Evolutionary conservation across 2,329 filamentous ascomycete species (phyloP).

Genomic region (Xylaria sp.): DNA sequence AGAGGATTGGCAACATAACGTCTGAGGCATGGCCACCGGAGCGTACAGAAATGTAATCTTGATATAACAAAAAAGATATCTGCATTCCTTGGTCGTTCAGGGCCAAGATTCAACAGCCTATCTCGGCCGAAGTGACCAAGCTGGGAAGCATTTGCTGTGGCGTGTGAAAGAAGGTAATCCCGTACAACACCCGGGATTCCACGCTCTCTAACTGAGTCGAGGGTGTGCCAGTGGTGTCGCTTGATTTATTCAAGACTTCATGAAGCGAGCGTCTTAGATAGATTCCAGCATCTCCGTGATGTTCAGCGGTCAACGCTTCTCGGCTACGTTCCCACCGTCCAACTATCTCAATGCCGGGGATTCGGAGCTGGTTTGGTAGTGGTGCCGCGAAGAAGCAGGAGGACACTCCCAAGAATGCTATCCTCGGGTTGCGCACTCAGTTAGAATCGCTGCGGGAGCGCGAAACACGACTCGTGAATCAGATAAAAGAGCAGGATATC

Average conservation of each 20-base stretch:
- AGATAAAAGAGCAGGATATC: constrained; percentile 92
- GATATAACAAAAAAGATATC: too few species aligned
- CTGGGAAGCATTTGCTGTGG: neutral
- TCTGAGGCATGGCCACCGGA: neutral
- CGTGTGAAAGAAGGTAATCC: neutral
- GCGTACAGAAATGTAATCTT: too few species aligned
- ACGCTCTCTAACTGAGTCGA: neutral
- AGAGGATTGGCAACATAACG: neutral
- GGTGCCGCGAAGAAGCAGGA: constrained; percentile 80
- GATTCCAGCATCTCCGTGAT: neutral
- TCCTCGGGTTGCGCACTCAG: constrained; percentile 85
- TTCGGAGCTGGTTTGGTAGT: constrained; percentile 94
- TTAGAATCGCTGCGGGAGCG: constrained; percentile 98
- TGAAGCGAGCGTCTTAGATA: neutral
- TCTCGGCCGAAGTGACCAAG: neutral
- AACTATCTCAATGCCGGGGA: constrained; percentile 64
- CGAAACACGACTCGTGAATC: constrained; percentile 87
- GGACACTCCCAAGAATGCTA: constrained; percentile 96
- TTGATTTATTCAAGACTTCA: neutral
- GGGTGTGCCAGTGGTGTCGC: neutral
- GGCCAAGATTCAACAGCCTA: neutral
- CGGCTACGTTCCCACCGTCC: constrained; percentile 18
- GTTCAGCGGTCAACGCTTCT: constrained; percentile 13
- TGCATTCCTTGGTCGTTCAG: neutral
- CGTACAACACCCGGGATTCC: neutral